Evolutionary conservation across 169 alveolate genomes (phyloP).

Genomic region (Cryptosporidium sp.): DNA sequence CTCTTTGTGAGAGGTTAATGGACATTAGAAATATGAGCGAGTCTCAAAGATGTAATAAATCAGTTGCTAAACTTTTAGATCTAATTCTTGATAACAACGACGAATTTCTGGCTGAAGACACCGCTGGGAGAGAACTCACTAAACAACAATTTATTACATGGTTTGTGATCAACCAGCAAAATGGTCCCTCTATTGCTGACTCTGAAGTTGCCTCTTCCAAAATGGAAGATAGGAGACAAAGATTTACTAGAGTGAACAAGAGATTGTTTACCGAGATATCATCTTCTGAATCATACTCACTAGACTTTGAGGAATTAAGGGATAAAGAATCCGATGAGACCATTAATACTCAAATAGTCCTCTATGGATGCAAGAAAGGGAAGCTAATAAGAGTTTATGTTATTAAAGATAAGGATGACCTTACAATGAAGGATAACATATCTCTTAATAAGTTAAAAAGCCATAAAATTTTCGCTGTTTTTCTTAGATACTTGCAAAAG

Average conservation of each 20-base stretch:
- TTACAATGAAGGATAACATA: constrained; percentile 42
- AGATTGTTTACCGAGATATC: constrained; percentile 62
- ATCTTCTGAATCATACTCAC: constrained; percentile 39
- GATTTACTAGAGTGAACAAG: constrained; percentile 44
- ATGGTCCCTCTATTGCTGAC: constrained; percentile 70
- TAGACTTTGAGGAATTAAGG: constrained; percentile 55
- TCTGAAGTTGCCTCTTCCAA: constrained; percentile 17
- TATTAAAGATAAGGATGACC: constrained; percentile 63
- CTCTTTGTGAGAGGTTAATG: constrained; percentile 55
- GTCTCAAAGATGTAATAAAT: constrained; percentile 53
- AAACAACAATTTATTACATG: constrained; percentile 74
- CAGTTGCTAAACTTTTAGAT: constrained; percentile 43
- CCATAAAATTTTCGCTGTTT: constrained; percentile 57
- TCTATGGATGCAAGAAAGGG: constrained; percentile 63
- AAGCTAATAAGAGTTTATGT: constrained; percentile 57
- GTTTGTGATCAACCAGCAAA: constrained; percentile 70
- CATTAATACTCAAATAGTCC: constrained; percentile 54
- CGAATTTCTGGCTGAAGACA: constrained; percentile 65
- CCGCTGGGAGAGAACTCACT: constrained; percentile 66
- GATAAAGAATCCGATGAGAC: constrained; percentile 61
- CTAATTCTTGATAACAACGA: constrained; percentile 33
- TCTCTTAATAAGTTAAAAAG: constrained; percentile 41
- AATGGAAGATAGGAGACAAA: constrained; percentile 45
- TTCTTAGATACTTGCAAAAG: constrained; percentile 61
- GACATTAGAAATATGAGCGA: constrained; percentile 61